Conservation (phyloP, 73 alveolate genomes). For the Paramecium pentaurelia region DNA sequence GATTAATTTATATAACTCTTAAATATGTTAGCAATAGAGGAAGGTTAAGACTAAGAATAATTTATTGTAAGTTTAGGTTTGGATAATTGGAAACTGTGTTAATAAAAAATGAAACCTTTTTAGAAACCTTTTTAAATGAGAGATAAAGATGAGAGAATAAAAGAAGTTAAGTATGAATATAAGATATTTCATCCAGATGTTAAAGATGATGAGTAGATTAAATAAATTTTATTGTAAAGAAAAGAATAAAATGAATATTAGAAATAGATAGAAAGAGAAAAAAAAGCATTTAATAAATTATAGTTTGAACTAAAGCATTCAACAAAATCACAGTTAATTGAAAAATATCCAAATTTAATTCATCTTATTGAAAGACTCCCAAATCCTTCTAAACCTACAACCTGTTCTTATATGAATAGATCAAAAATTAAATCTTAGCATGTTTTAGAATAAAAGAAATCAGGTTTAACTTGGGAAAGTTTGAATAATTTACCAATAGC, state of each 20-base stretch:
- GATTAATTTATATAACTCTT: neutral
- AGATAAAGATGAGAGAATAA: neutral
- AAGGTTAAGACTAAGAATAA: neutral
- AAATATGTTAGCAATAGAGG: neutral
- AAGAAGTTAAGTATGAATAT: neutral
- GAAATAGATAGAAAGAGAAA: neutral
- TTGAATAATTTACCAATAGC: neutral
- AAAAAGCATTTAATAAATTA: neutral
- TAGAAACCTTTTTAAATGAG: neutral
- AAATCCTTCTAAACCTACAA: neutral
- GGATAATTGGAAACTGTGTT: neutral
- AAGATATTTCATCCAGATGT: neutral
- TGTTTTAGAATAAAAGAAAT: neutral
- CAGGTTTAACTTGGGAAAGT: constrained; percentile 6
- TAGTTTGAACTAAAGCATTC: neutral
- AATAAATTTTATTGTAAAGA: neutral
- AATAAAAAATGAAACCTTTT: neutral
- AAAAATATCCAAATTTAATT: neutral
- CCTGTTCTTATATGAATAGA: neutral
- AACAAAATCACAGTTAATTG: neutral
- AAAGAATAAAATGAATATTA: neutral
- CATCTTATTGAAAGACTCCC: neutral
- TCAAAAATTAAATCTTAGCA: neutral
- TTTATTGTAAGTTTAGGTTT: neutral
- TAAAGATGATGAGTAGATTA: neutral